Base-by-base conservation (phyloP, 192 early-diverging fungal species). In the Allomyces macrogynus region DNA sequence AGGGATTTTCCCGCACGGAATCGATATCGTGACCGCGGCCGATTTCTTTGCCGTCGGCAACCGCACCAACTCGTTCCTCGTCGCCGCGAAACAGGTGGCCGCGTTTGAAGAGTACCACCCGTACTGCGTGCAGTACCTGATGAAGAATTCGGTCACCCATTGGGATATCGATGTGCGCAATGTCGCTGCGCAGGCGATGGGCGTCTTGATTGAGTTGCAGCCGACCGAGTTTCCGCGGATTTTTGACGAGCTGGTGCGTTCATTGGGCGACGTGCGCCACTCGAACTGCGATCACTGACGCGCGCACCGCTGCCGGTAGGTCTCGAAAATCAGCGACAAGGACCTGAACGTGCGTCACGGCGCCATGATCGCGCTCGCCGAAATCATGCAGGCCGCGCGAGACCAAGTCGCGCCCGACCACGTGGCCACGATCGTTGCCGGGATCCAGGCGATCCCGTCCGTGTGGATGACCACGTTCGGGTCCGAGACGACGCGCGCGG, bases 21-120 rank as follows among this genome's bases (percentile, higher is more conserved):
- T 99, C 65, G 80, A 89, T 9, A 87, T 99, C 65, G 81, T 97
- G 49, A 89, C 88, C 61, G 75, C 80, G 25, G 92, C 92, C 0
- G 94, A 99, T 72, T 99, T 92, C 73, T 95, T 93, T 73, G 79
- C 86, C 4, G 78, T 99, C 0, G 91, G 95, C 43, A 93, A 88
- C 64, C 81, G 87, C 63, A 84, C 68, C 64, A 83, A 81, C 62
- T 76, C 89, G 1, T 95, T 84, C 68, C 66, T 89, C 43, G 76
- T 76, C 10, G 81, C 93, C 16, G 85, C 86, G 18, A 71, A 81
- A 1, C 73, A 75, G 24, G 84, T 99, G 54, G 89, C 91, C 24
- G 73, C 77, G 85, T 90, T 84, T 71, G 65, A 65, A 16, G 87
- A 88, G 63, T 99, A 99, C 68, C 74, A 82, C 24, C 69, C 78